Conservation (phyloP, 495 filamentous ascomycete genomes). For the Aspergillus diversus region DNA sequence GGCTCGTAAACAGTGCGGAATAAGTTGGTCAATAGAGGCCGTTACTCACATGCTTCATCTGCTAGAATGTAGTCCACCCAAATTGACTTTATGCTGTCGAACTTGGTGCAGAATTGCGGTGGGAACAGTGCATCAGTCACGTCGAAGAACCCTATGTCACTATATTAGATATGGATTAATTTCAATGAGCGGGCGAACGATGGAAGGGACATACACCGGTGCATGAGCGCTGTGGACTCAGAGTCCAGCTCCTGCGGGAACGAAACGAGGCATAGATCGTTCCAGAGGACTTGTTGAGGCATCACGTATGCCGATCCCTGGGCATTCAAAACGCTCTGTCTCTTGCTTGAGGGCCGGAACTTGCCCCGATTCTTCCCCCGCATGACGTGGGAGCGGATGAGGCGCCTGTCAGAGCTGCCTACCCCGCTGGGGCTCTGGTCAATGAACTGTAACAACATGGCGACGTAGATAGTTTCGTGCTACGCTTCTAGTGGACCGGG, state of each 20-base stretch:
- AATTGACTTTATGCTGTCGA: conserved; percentile 19
- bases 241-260: conserved; percentile 20
- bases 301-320: conserved; percentile 9
- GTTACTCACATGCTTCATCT: conserved; percentile 33
- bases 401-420: conserved; percentile 14
- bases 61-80: conserved; percentile 27
- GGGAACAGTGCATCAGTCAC: conserved; percentile 18
- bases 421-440: conserved; percentile 15
- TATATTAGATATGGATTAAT: neutral
- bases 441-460: conserved; percentile 17
- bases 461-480: conserved; percentile 3
- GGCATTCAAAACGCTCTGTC: conserved; percentile 8
- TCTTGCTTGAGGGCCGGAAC: conserved; percentile 13
- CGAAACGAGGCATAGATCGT: conserved; percentile 19
- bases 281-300: conserved; percentile 15
- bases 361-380: conserved; percentile 16
- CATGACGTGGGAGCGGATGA: conserved; percentile 19
- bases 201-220: conserved; percentile 17
- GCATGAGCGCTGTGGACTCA: conserved; percentile 16
- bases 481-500: conserved; percentile 1
- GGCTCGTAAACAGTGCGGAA: neutral
- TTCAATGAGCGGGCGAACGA: neutral
- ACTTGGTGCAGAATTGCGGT: conserved; percentile 20
- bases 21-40: neutral
- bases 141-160: conserved; percentile 14